Evolutionary conservation across 306 rosid species (phyloP).

Genomic region (Dicorynia guianensis): DNA sequence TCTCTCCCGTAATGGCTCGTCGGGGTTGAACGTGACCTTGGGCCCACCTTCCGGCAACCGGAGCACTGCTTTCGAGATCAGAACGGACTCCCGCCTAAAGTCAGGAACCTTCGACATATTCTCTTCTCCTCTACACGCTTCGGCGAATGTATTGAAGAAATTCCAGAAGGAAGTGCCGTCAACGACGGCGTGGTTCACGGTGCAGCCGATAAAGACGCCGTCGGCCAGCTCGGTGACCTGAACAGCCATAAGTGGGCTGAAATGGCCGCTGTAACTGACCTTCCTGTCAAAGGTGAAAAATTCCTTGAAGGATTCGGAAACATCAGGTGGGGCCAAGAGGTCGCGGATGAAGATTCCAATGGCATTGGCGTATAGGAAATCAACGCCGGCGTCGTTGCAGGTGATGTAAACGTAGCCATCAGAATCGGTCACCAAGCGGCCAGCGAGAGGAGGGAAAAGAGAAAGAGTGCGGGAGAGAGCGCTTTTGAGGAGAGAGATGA

Average conservation of each 20-base stretch:
- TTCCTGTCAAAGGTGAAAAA: conserved; percentile 69
- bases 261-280: conserved; percentile 77
- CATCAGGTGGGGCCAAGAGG: conserved; percentile 58
- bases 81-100: conserved; percentile 58
- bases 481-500: conserved; percentile 52
- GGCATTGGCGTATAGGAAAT: conserved; percentile 65
- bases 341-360: conserved; percentile 34
- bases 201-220: conserved; percentile 75
- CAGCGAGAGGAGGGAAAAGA: conserved; percentile 87
- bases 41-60: conserved; percentile 77
- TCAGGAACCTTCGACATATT: conserved; percentile 58
- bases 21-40: conserved; percentile 62
- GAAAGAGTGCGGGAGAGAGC: conserved; percentile 73
- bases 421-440: conserved; percentile 66
- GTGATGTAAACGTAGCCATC: conserved; percentile 63
- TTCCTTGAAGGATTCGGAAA: conserved; percentile 51
- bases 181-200: conserved; percentile 77
- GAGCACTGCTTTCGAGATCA: conserved; percentile 69
- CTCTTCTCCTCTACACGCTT: conserved; percentile 44
- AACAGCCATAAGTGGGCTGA: conserved; percentile 65
- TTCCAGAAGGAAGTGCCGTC: conserved; percentile 98
- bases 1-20: conserved; percentile 65
- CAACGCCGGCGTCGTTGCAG: conserved; percentile 84
- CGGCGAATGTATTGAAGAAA: conserved; percentile 91
- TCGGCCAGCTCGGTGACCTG: conserved; percentile 83